phyloP scores from a whole-genome alignment of 1,284 basidiomycete genomes.

The Moesziomyces parantarcticus region DNA sequence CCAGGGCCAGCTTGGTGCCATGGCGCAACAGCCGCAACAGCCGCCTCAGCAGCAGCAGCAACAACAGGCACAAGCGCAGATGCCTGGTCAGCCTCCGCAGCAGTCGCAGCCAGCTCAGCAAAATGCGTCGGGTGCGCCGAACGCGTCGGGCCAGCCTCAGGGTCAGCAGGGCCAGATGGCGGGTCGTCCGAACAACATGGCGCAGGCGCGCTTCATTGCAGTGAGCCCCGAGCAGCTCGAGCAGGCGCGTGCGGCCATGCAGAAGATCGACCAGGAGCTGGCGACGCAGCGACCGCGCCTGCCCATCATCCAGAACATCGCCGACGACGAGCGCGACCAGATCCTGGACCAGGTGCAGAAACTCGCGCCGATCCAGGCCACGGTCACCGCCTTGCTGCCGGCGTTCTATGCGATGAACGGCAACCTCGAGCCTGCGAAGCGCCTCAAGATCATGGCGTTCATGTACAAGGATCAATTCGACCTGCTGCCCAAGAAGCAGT shows the following conservation, averaged over 20 bases:
- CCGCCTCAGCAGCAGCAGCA: slow-evolving; percentile 24
- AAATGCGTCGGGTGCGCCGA: slow-evolving; percentile 4
- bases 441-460: slow-evolving; percentile 66
- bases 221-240: slow-evolving; percentile 59
- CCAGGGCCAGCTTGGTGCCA: slow-evolving; percentile 5
- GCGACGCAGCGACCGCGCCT: slow-evolving; percentile 46
- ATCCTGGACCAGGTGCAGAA: slow-evolving; percentile 60
- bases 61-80: slow-evolving; percentile 23
- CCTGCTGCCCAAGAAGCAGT: slow-evolving; percentile 54
- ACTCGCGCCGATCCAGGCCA: slow-evolving; percentile 57
- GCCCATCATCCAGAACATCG: slow-evolving; percentile 59
- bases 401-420: slow-evolving; percentile 65
- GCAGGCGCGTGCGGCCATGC: slow-evolving; percentile 53
- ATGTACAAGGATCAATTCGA: slow-evolving; percentile 66
- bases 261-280: slow-evolving; percentile 54
- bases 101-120: slow-evolving; percentile 11
- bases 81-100: slow-evolving; percentile 29
- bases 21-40: slow-evolving; percentile 16
- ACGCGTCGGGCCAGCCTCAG: slow-evolving; percentile 14
- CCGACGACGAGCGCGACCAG: slow-evolving; percentile 56
- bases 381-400: slow-evolving; percentile 60
- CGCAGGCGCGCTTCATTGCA: slow-evolving; percentile 48
- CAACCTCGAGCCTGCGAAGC: slow-evolving; percentile 61
- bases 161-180: slow-evolving; percentile 39
- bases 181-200: slow-evolving; percentile 36